Evolutionary conservation across 2,329 filamentous ascomycete species (phyloP).

Genomic region (Atkinsonella texensis): DNA sequence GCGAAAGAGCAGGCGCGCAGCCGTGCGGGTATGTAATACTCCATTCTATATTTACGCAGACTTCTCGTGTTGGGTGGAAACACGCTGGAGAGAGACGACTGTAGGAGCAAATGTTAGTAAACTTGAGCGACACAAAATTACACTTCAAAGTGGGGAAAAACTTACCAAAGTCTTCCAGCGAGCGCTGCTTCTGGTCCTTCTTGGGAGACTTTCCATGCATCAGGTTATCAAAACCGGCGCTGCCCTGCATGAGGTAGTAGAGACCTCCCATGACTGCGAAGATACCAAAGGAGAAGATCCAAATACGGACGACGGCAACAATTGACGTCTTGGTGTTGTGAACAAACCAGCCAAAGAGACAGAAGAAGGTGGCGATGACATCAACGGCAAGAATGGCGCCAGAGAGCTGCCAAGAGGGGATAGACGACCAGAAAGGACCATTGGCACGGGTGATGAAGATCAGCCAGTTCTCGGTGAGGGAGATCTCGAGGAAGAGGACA

Average conservation of each 20-base stretch:
- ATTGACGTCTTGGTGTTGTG: slow-evolving; percentile 53
- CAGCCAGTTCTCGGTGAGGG: slow-evolving; percentile 87
- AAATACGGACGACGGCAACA: slow-evolving; percentile 76
- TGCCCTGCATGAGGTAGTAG: slow-evolving; percentile 69
- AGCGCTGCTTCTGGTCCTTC: slow-evolving; percentile 71
- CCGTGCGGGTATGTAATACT: slow-evolving; percentile 26
- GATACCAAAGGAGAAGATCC: slow-evolving; percentile 83
- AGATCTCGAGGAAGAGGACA: slow-evolving; percentile 81
- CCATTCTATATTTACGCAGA: slow-evolving; percentile 43
- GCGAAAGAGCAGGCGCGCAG: slow-evolving; percentile 24
- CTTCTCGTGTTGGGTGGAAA: slow-evolving; percentile 88
- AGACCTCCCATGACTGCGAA: slow-evolving; percentile 72
- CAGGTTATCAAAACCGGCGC: slow-evolving; percentile 73
- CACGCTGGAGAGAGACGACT: slow-evolving; percentile 83
- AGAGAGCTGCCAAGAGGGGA: slow-evolving; percentile 74
- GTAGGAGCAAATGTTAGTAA: slow-evolving; percentile 35
- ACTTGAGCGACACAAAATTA: not conserved
- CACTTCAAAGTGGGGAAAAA: slow-evolving; percentile 12
- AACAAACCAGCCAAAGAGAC: slow-evolving; percentile 74
- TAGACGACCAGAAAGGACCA: slow-evolving; percentile 82
- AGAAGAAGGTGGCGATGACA: slow-evolving; percentile 74
- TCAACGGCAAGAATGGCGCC: slow-evolving; percentile 74
- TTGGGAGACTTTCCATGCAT: slow-evolving; percentile 85
- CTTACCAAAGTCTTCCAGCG: slow-evolving; percentile 81
- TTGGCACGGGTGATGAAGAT: slow-evolving; percentile 94